Base-by-base conservation (phyloP, 768 basidiomycete species). In the Psilocybe azurescens region DNA sequence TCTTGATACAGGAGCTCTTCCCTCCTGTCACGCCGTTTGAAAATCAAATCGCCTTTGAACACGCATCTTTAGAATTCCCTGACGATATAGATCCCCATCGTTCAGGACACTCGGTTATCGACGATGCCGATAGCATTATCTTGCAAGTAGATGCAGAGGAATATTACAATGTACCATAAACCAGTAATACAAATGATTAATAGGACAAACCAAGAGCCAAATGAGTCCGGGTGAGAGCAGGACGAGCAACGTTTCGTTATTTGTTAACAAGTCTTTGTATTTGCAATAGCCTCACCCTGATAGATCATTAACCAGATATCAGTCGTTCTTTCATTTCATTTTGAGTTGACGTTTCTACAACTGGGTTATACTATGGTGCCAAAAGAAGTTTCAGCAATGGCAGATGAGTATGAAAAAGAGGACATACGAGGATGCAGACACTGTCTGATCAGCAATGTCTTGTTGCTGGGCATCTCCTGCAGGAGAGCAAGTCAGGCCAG, bases 381-480 rank as follows among this genome's bases (percentile, higher is more conserved):
- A 28, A 29, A 18, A 30, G 11, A 20, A 52, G 13, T 18, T 30
- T 49, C 16, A 49, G 24, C n/a, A 24, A 16, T 44, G 3, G 10
- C 10, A 10, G 5, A 9, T 11, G n/a, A 49, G 20, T n/a, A 18
- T 6, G 16, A 48, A 39, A 4, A 30, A 41, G 11, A 32, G 8
- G 3, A 62, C 60, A 59, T 51, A 67, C 66, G 57, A 33, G 7
- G 62, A 59, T 20, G 63, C 63, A 5, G 63, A 14, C 1, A 67
- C 52, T 1, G 56, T 67, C 41, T 64, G 44, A 20, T 64, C 52
- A 16, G 53, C 30, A 44, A 67, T 46, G 30, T 32, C 57, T 56
- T 64, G 55, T 11, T 52, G 52, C 1, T 30, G 53, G 10, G 46
- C 58, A 1, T 38, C 55, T 10, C n/a, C 50, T 4, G 3, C 41